Base-by-base conservation (phyloP, 2,329 filamentous ascomycete genomes). In the Trichoderma arundinaceum region DNA sequence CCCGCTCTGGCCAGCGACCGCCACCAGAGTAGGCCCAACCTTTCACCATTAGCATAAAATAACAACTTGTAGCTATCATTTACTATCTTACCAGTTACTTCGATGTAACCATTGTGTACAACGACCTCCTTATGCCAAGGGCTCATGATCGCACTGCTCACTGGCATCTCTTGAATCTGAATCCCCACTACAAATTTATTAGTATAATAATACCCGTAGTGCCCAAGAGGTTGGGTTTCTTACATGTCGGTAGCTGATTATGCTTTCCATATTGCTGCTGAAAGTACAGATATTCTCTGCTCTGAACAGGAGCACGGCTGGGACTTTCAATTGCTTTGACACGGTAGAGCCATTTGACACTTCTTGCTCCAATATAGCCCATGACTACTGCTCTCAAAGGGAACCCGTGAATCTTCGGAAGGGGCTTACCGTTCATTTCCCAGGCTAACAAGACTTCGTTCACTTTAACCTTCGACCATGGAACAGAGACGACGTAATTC, bases 121-220 rank as follows among this genome's bases (percentile, higher is more conserved):
- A 89, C 80, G 1, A 84, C 82, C n/a, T 88, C 82, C 70, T 87
- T 87, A 19, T 83, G 82, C 77, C 80, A 79, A 0, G 88, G 88
- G 0, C 83, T 79, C 85, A 90, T 90, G 70, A 90, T 90, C 19
- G 88, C 88, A 15, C 82, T 85, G 53, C 83, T 85, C 3, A 91
- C 88, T 0, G 89, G 89, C 88, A 91, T 91, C 41, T 90, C 88
- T 71, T 92, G 89, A 70, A 90, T 91, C 68, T 84, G 85, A 67
- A 89, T 88, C 0, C 86, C 88, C 52, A 86, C 85, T 69, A 84
- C 83, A 8, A 9, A n/a, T 15, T 13, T 13, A 32, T 54, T n/a
- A 54, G 35, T 38, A 28, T 32, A 33, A 8, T 5, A 3, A 41
- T 41, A 15, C 1, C 52, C 4, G 5, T 9, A 22, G 4, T 8